Evolutionary conservation across 768 basidiomycete species (phyloP), one percentile per base, ranked within the genome.

Genomic region (Fomitopsis pulvina): DNA sequence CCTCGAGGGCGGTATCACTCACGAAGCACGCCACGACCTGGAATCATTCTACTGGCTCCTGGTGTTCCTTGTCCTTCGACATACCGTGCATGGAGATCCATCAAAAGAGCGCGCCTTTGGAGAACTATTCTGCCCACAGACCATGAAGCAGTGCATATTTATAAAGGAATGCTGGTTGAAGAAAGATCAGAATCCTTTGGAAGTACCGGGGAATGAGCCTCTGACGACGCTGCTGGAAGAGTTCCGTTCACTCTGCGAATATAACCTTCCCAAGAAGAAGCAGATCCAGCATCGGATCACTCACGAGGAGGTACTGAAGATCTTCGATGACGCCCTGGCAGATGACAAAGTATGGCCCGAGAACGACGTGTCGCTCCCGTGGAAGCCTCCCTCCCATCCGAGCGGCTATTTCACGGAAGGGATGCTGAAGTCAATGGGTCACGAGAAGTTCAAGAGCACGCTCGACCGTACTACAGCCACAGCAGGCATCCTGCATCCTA

Each of bases 91-190:
- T 64, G 71, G 71, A 0, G 88, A 87, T 42, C 87, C 70, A 26
- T 72, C 64, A 8, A 67, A 70, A 34, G 91, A 71, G 38, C 81
- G 62, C 5, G 68, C 61, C 64, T 91, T 85, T 0, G 85, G 78
- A 47, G 92, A 79, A 30, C 75, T 32, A 28, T 70, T n/a, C 67
- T 79, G 40, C 40, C 37, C 72, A 68, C 61, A 34, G 34, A 51
- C 46, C 43, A 41, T 20, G 38, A 25, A 26, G 16, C 32, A 24
- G 10, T 43, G 22, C 45, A 21, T 22, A 37, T 11, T 25, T 30
- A n/a, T 45, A 32, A 32, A 10, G 2, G 34, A 12, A 29, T 59
- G 54, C 4, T 46, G 30, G 2, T 21, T n/a, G n/a, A 25, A 30
- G 18, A 30, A 45, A 28, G 5, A 28, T 18, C n/a, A 45, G 29